Base-by-base conservation (phyloP, 805 yeast genomes). In the Cyberlindnera galapagoensis region DNA sequence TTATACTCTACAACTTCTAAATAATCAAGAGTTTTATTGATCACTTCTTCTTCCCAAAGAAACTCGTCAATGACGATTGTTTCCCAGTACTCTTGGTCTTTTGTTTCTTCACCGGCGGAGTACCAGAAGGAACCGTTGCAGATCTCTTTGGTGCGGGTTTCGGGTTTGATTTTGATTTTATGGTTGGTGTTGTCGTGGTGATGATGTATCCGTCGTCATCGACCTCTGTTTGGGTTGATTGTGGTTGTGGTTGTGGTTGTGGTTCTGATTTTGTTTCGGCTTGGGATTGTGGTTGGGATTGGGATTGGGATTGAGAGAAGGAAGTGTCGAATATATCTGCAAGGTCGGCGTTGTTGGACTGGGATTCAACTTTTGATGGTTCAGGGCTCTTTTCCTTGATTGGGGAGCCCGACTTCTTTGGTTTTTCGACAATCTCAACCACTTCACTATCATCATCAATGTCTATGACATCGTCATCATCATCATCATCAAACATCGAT, bases 121-220 rank as follows among this genome's bases (percentile, higher is more conserved):
- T 3, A 8, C 32, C 17, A 1, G 38, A 6, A 6, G 34, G 14
- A 11, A 34, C 10, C 18, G 35, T 13, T 14, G 40, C 21, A 7
- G 33, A 13, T 6, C 36, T 10, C 19, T 40, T 39, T 12, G 44
- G 27, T 32, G 42, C 44, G 13, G 54, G 21, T 28, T 39, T 45
- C 14, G 43, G 18, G 18, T 40, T n/a, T n/a, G 54, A 20, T 28
- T 39, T 45, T 15, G 43, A 18, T 20, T 40, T n/a, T n/a, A n/a
- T n/a, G n/a, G n/a, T 46, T 12, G 9, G 12, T 18, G 38, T 43
- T 24, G 42, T 47, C 35, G 51, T 44, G 3, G 72, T 63, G 0
- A 69, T 65, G 15, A 68, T 52, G 43, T 62, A 72, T 1, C 77
- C 78, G 33, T 71, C 77, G 23, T 67, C 75, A 39, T 71, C 78